Conservation (phyloP, 2,329 filamentous ascomycete species). For the Calonectria multiphialidica region DNA sequence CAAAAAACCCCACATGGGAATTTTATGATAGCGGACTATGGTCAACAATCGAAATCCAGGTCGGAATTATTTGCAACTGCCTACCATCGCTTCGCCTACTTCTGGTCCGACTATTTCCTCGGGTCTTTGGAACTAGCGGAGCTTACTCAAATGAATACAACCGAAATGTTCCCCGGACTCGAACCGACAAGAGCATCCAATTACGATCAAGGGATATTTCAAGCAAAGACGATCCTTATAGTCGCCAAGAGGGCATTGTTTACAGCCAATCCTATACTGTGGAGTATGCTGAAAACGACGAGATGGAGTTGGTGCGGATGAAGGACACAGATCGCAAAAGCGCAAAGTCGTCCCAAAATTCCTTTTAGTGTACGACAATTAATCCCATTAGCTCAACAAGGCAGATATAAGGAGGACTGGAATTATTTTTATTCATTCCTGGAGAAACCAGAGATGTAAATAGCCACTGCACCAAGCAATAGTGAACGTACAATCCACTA, state of each 20-base stretch:
- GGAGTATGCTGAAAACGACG: conserved; percentile 49
- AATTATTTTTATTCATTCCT: no score
- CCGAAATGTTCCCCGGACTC: not conserved
- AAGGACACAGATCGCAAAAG: conserved; percentile 26
- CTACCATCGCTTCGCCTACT: conserved; percentile 52
- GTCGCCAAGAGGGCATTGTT: conserved; percentile 20
- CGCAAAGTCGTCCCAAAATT: conserved; percentile 10
- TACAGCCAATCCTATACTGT: conserved; percentile 47
- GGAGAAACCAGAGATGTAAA: no score
- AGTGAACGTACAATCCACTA: no score
- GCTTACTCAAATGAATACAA: conserved; percentile 34
- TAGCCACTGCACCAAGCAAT: no score
- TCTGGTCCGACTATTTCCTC: conserved; percentile 54
- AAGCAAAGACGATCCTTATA: conserved; percentile 4
- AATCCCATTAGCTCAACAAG: not conserved
- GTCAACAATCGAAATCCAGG: conserved; percentile 54
- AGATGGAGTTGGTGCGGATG: conserved; percentile 46
- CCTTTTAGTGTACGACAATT: not conserved
- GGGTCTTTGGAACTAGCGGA: conserved; percentile 44
- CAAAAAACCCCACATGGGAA: conserved; percentile 50
- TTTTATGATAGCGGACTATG: conserved; percentile 48
- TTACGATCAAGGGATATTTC: not conserved
- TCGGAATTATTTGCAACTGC: conserved; percentile 54
- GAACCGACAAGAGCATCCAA: not conserved
- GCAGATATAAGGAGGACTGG: not conserved